phyloP scores from a whole-genome alignment of 768 basidiomycete genomes.

The Tricholoma flavovirens region DNA sequence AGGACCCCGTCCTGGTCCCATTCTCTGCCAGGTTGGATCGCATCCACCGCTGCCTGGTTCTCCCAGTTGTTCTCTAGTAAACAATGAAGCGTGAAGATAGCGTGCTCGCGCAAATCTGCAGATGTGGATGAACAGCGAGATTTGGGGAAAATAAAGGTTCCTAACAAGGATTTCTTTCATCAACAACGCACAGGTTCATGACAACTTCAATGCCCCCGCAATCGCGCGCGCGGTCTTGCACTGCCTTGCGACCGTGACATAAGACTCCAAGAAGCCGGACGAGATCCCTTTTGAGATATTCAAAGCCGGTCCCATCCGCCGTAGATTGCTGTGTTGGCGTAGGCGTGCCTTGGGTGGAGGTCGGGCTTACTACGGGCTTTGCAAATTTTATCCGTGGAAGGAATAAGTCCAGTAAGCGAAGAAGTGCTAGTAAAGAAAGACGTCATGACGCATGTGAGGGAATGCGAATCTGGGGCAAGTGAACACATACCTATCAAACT shows the following conservation, averaged over 20 bases:
- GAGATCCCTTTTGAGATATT: conserved; percentile 82
- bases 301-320: conserved; percentile 55
- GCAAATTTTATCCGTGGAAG: conserved; percentile 83
- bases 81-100: conserved; percentile 78
- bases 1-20: conserved; percentile 56
- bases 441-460: conserved; percentile 2
- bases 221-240: conserved; percentile 69
- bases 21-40: conserved; percentile 56
- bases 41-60: conserved; percentile 76
- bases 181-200: conserved; percentile 84
- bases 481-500: conserved; percentile 49
- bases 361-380: conserved; percentile 38
- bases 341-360: conserved; percentile 19
- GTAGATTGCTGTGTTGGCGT: conserved; percentile 22
- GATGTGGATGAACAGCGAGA: conserved; percentile 8
- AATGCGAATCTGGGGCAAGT: background rate
- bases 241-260: conserved; percentile 52
- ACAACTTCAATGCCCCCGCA: conserved; percentile 75
- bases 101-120: conserved; percentile 86
- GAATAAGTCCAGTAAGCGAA: conserved; percentile 73
- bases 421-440: conserved; percentile 47
- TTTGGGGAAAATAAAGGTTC: conserved; percentile 17
- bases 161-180: conserved; percentile 91
- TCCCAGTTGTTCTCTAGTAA: conserved; percentile 69
- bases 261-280: conserved; percentile 84